A percentile compares a stretch with the other conserved stretches of the same genome.
These are phyloP conservation scores for Apiotrichum veenhuisii DNA, from an alignment of 1,284 basidiomycete species.

Conservation along the genomic window DNA sequence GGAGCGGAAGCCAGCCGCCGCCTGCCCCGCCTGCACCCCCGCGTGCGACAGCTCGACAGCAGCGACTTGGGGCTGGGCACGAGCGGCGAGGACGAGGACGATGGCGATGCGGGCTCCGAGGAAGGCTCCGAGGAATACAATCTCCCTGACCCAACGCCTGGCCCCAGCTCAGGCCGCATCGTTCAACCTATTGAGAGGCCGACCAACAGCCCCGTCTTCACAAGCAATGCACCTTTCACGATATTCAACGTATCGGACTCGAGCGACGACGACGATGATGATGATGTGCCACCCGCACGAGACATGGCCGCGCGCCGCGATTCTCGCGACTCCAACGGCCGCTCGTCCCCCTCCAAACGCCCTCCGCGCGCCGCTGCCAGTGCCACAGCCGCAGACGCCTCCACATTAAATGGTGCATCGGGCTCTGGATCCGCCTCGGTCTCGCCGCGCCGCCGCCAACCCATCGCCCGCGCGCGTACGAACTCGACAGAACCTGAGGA, in stretches of 20 bases:
- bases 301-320: too few species aligned
- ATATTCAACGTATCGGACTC: constrained; percentile 1
- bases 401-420: too few species aligned
- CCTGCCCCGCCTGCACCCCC: constrained; percentile 5
- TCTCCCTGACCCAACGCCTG: too few species aligned
- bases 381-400: too few species aligned
- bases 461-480: not conserved
- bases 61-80: not conserved
- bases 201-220: too few species aligned
- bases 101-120: not conserved
- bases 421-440: too few species aligned
- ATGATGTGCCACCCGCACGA: not conserved
- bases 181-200: too few species aligned
- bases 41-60: not conserved
- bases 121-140: too few species aligned
- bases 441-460: not conserved
- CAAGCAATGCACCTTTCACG: too few species aligned
- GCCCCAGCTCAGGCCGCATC: too few species aligned
- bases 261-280: not conserved
- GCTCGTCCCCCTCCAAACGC: not conserved
- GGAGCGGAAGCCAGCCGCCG: constrained; percentile 12
- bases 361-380: too few species aligned
- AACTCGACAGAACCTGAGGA: not conserved
- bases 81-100: not conserved
- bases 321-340: not conserved